Conservation (phyloP, 192 early-diverging fungal species). For the Gamsiella multidivaricata region DNA sequence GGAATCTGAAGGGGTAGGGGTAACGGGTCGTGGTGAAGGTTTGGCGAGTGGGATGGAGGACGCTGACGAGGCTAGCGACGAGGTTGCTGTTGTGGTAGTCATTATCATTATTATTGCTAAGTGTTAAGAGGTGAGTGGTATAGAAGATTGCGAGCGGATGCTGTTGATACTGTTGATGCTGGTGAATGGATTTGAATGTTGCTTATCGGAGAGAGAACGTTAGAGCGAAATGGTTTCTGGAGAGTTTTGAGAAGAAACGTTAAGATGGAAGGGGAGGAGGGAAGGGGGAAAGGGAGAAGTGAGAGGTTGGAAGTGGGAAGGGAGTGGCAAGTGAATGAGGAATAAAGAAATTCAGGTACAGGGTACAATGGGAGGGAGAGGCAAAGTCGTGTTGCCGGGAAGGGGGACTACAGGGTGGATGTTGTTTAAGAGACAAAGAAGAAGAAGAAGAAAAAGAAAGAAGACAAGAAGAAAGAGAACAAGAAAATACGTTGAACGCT, state of each 20-base stretch:
- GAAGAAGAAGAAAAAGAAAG: neutral
- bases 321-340: neutral
- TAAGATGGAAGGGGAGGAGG: neutral
- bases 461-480: neutral
- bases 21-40: conserved; percentile 6
- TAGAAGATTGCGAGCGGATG: too few species aligned
- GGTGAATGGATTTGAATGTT: too few species aligned
- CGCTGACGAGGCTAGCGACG: conserved; percentile 10
- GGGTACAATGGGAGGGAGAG: neutral
- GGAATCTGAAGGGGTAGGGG: conserved; percentile 22
- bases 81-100: conserved; percentile 15
- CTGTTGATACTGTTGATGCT: too few species aligned
- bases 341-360: neutral
- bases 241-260: neutral
- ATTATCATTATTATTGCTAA: conserved; percentile 24
- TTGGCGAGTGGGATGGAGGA: conserved; percentile 12
- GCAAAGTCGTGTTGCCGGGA: conserved; percentile 15
- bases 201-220: too few species aligned
- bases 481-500: neutral
- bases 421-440: neutral
- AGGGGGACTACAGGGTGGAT: neutral
- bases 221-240: too few species aligned
- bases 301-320: neutral
- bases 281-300: neutral
- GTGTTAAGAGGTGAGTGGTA: neutral